phyloP scores from a whole-genome alignment of 805 yeast genomes.

The Barnettozyma populi region DNA sequence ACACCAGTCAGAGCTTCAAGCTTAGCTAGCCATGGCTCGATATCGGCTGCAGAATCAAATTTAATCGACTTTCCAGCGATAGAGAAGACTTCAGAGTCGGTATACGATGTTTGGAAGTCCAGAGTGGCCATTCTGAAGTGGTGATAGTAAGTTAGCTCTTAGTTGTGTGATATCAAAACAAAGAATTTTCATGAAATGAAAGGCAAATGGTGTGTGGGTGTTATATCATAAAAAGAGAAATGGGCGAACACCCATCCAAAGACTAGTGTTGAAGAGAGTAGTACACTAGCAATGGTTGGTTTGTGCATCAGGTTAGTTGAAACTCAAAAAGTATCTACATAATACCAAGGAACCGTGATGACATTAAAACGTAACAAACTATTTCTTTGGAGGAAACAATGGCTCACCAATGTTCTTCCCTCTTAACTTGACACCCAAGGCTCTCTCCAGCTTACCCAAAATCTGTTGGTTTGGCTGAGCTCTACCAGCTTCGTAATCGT shows the following conservation, averaged over 20 bases:
- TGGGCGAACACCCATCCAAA: no score
- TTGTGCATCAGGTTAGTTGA: not conserved
- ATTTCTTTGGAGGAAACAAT: slow-evolving; percentile 43
- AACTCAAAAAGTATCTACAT: not conserved
- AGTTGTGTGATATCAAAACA: not conserved
- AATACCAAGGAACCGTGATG: not conserved
- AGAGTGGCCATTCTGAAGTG: slow-evolving; percentile 33
- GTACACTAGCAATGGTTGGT: no score
- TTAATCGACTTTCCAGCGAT: slow-evolving; percentile 72
- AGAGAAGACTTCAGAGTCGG: slow-evolving; percentile 47
- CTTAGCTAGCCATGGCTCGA: slow-evolving; percentile 61
- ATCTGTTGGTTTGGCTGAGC: slow-evolving; percentile 96
- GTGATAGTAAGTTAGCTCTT: not conserved
- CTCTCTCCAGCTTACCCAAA: slow-evolving; percentile 88
- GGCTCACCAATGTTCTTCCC: slow-evolving; percentile 96
- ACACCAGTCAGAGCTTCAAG: slow-evolving; percentile 35
- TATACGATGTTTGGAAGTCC: slow-evolving; percentile 36
- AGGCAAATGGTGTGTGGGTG: slow-evolving; percentile 30
- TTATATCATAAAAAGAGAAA: not conserved
- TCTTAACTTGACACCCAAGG: slow-evolving; percentile 88
- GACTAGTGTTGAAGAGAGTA: no score
- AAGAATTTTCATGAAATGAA: slow-evolving; percentile 31
- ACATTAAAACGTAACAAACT: slow-evolving; percentile 1
- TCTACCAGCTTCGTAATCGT: slow-evolving; percentile 95
- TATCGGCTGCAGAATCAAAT: slow-evolving; percentile 66